These are phyloP conservation scores for Auriscalpium vulgare DNA, from an alignment of 768 basidiomycete genomes.

Conservation along the genomic window DNA sequence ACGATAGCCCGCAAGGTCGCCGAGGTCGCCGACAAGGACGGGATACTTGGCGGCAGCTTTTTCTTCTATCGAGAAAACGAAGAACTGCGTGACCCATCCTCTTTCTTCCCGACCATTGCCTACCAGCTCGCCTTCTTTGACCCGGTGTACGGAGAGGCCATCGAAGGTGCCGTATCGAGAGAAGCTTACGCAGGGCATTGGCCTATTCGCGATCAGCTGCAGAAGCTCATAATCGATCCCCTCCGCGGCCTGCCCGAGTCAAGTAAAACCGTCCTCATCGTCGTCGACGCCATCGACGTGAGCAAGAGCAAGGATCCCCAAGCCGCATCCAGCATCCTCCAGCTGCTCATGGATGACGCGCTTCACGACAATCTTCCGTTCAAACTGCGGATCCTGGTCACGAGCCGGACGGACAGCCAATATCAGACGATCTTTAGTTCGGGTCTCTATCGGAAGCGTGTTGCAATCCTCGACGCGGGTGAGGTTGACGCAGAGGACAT, in stretches of 20 bases:
- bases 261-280: not conserved
- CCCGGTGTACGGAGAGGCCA: not conserved
- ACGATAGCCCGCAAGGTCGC: not conserved
- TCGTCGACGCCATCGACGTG: not conserved
- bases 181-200: not conserved
- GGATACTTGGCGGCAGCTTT: not conserved
- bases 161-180: not conserved
- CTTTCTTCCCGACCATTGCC: not conserved
- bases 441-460: not conserved
- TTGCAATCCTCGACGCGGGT: not conserved
- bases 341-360: not conserved
- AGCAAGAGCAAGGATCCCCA: not conserved
- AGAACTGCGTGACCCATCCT: not conserved
- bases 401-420: not conserved
- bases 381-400: not conserved
- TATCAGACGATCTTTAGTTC: not conserved
- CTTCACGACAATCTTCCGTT: not conserved
- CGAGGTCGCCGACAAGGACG: not conserved
- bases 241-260: not conserved
- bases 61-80: not conserved
- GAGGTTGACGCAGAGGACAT: not conserved
- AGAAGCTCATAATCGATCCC: not conserved
- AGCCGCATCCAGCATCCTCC: not conserved
- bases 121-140: not conserved
- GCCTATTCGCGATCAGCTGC: not conserved